These are phyloP conservation scores for Musa acuminata DNA, from an alignment of 176 grass and related monocot genomes.

Conservation along the genomic window DNA sequence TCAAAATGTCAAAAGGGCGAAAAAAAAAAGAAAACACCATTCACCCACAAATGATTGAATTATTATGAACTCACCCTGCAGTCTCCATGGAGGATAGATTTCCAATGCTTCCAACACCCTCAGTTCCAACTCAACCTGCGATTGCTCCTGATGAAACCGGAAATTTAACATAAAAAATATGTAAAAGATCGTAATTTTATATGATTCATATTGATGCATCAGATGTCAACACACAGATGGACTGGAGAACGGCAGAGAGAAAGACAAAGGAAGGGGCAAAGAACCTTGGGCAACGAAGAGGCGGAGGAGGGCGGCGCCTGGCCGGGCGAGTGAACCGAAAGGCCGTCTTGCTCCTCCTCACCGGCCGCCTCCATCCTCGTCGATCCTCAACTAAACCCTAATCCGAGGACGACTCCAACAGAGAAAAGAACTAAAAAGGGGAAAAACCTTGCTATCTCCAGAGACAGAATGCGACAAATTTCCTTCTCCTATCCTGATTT, in stretches of 20 bases:
- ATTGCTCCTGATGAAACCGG: constrained; percentile 31
- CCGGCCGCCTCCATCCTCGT: constrained; percentile 30
- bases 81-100: constrained; percentile 30
- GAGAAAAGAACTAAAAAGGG: not conserved
- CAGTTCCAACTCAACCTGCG: constrained; percentile 39
- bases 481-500: no score
- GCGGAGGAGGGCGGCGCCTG: constrained; percentile 62
- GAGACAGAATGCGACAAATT: not conserved
- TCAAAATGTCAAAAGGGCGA: not conserved
- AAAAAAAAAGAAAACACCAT: not conserved
- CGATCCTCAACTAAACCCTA: not conserved
- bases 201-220: not conserved
- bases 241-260: no score
- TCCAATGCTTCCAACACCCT: constrained; percentile 34
- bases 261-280: not conserved
- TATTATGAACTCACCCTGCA: constrained; percentile 24
- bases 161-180: constrained; percentile 15
- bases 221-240: no score
- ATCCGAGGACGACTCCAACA: not conserved
- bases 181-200: not conserved
- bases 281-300: constrained; percentile 59
- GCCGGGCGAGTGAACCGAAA: constrained; percentile 38
- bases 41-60: not conserved
- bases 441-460: not conserved
- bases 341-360: constrained; percentile 42